Conservation (phyloP, 2,329 filamentous ascomycete species). For the Emmonsiellopsis sp. region DNA sequence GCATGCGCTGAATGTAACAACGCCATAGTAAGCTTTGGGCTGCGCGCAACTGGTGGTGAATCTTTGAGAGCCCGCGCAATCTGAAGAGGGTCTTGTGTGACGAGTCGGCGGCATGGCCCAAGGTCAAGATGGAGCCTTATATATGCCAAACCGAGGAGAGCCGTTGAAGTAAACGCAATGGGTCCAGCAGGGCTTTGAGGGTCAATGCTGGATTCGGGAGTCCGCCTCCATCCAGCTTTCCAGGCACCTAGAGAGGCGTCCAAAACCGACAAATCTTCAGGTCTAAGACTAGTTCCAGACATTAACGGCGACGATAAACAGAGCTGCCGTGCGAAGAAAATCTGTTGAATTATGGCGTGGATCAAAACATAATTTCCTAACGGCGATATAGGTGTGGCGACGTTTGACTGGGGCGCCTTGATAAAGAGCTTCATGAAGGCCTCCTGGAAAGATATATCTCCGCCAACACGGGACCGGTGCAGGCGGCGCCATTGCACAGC, state of each 20-base stretch:
- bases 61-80: constrained; percentile 38
- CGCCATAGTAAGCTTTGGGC: constrained; percentile 39
- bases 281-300: constrained; percentile 32
- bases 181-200: constrained; percentile 44
- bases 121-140: constrained; percentile 40
- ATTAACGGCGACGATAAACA: constrained; percentile 36
- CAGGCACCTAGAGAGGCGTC: constrained; percentile 41
- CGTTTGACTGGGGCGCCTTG: constrained; percentile 26
- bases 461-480: constrained; percentile 23
- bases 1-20: constrained; percentile 46
- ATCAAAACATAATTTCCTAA: constrained; percentile 47
- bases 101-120: constrained; percentile 37
- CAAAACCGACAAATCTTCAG: constrained; percentile 35
- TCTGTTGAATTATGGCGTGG: constrained; percentile 45
- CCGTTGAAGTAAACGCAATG: constrained; percentile 44
- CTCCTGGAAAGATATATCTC: constrained; percentile 32
- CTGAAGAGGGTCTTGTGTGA: constrained; percentile 37
- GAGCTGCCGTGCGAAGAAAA: constrained; percentile 42
- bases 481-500: constrained; percentile 40
- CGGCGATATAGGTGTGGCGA: constrained; percentile 35
- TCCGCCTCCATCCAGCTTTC: constrained; percentile 45
- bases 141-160: constrained; percentile 38
- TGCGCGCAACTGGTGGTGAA: constrained; percentile 34
- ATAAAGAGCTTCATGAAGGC: constrained; percentile 36
- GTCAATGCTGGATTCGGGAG: constrained; percentile 44